phyloP scores from a whole-genome alignment of 2,329 filamentous ascomycete species.

The Botrytis galanthina region DNA sequence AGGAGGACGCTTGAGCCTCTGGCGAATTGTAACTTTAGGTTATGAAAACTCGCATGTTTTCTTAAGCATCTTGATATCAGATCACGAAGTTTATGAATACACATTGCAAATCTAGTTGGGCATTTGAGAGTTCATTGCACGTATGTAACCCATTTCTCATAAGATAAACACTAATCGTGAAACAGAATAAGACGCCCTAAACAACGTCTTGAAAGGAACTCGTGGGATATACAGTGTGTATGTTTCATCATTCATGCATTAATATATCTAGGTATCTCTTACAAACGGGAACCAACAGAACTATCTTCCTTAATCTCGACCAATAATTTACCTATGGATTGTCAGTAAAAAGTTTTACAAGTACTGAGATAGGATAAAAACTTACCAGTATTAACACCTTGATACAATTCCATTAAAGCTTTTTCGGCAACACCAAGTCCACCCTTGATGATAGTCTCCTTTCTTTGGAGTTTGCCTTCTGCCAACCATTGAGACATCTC shows the following conservation, averaged over 20 bases:
- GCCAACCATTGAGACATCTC: slow-evolving; percentile 66
- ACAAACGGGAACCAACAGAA: slow-evolving; percentile 22
- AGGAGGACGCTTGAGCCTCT: background rate
- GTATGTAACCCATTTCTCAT: background rate
- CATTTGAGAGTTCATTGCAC: background rate
- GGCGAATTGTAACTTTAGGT: background rate
- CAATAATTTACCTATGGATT: slow-evolving; percentile 49
- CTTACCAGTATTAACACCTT: slow-evolving; percentile 66
- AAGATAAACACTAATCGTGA: background rate
- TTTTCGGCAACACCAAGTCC: slow-evolving; percentile 63
- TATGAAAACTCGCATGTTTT: background rate
- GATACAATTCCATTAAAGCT: slow-evolving; percentile 62
- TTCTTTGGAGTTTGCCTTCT: slow-evolving; percentile 69
- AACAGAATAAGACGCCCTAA: background rate
- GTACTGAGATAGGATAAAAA: background rate
- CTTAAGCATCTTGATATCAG: background rate
- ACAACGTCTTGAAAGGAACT: background rate
- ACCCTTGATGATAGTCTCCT: slow-evolving; percentile 69
- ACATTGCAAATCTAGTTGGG: background rate
- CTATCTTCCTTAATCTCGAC: slow-evolving; percentile 49
- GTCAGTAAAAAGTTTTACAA: background rate
- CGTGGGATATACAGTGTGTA: background rate
- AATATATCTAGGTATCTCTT: background rate
- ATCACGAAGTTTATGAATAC: background rate
- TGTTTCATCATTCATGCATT: background rate